Evolutionary conservation across 768 basidiomycete species (phyloP).

Genomic region (Panaeolus cyanescens): DNA sequence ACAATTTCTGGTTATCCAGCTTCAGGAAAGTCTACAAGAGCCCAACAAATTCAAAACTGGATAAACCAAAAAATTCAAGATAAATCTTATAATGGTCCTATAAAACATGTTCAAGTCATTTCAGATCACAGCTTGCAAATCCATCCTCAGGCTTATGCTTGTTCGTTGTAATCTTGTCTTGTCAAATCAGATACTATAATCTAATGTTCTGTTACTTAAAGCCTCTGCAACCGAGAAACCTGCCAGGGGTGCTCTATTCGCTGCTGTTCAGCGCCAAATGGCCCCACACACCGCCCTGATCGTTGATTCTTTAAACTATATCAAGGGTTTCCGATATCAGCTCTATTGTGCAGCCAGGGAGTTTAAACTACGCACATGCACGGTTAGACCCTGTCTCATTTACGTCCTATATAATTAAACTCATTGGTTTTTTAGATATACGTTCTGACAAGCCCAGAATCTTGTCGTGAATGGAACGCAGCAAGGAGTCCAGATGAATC

Average conservation of each 20-base stretch:
- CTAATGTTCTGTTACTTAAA: slow-evolving; percentile 43
- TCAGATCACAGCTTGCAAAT: slow-evolving; percentile 67
- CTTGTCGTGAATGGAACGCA: slow-evolving; percentile 78
- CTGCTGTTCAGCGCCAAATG: slow-evolving; percentile 78
- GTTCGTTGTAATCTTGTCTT: background rate
- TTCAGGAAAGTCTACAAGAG: slow-evolving; percentile 83
- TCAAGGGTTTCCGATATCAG: slow-evolving; percentile 98
- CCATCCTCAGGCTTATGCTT: background rate
- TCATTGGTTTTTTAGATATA: slow-evolving; percentile 52
- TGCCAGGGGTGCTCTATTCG: slow-evolving; percentile 81
- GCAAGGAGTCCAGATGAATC: slow-evolving; percentile 43
- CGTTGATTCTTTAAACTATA: slow-evolving; percentile 92
- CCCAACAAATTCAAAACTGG: slow-evolving; percentile 58
- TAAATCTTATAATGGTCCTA: slow-evolving; percentile 54
- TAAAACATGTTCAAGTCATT: slow-evolving; percentile 47
- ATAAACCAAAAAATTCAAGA: slow-evolving; percentile 56
- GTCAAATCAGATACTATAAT: slow-evolving; percentile 52
- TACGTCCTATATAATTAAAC: background rate
- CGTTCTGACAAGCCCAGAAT: slow-evolving; percentile 72
- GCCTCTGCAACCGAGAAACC: slow-evolving; percentile 81
- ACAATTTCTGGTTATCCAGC: slow-evolving; percentile 88
- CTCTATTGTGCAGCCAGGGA: slow-evolving; percentile 96
- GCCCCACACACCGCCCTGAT: slow-evolving; percentile 78
- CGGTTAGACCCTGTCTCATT: slow-evolving; percentile 51
- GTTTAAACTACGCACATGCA: slow-evolving; percentile 80